Evolutionary conservation across 805 yeast genomes (phyloP), one percentile per base, ranked within the genome.

Genomic region (Pichia scutulata): DNA sequence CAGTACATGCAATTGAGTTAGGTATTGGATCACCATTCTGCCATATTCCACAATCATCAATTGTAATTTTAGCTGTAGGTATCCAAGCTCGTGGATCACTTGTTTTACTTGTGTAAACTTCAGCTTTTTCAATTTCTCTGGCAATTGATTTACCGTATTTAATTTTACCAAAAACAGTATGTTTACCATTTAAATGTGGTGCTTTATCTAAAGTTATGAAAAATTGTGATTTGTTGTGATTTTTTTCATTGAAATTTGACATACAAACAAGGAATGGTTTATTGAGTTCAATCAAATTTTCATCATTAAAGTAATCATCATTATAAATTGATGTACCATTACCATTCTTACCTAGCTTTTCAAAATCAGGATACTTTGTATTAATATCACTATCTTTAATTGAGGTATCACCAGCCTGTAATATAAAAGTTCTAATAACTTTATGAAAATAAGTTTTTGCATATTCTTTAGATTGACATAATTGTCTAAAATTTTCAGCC

Each of bases 121-220:
- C 57, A 2, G 74, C 71, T 43, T 72, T 70, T 62, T 86, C 95
- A 21, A 84, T 68, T 25, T 80, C 81, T 58, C 90, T 71, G 0
- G 86, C 73, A 1, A 85, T 84, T 2, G 84, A 81, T 62, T 82
- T 84, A 18, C 88, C 95, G 57, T 71, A 73, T 8, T 71, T 58
- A 12, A 89, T 89, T 50, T 69, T 70, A 1, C 96, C 97, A 66
- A 89, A 84, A 2, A 87, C 81, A 0, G 90, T 72, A 60, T 87
- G 90, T 57, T 83, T 84, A 0, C 88, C 87, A 41, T 76, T 78
- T 51, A 89, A 68, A 65, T 89, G 96, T 1, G 88, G 84, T 9
- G 82, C 76, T 2, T 88, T 77, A 48, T 72, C 76, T 0, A 89
- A 82, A 12, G 82, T 78, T 41, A 86, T 82, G 60, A 86, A 86